A percentile compares a stretch with the other conserved stretches of the same genome.
Conservation (phyloP, 2,329 filamentous ascomycete species). For the Penicillium sp. region DNA sequence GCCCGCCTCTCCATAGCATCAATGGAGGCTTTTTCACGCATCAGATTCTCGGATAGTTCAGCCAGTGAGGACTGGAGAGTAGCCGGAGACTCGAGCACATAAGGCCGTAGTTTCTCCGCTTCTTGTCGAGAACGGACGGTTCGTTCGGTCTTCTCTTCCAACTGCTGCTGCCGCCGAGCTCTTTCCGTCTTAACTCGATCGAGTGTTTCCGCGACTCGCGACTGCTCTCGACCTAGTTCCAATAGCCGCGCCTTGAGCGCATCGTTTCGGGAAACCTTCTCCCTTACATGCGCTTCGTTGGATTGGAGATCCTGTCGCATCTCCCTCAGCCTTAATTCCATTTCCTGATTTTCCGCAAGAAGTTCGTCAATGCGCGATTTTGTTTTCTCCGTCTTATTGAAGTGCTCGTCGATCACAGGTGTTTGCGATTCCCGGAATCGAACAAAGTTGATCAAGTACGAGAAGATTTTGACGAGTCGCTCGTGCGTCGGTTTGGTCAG, state of each 20-base stretch:
- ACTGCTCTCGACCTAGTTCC: slow-evolving; percentile 77
- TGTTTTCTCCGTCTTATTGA: slow-evolving; percentile 83
- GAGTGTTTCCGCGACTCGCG: slow-evolving; percentile 76
- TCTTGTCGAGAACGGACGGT: slow-evolving; percentile 73
- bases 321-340: slow-evolving; percentile 75
- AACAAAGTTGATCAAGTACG: slow-evolving; percentile 98
- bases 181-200: slow-evolving; percentile 83
- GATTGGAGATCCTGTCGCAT: slow-evolving; percentile 76
- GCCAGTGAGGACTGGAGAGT: slow-evolving; percentile 77
- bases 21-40: slow-evolving; percentile 77
- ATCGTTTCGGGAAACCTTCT: slow-evolving; percentile 83
- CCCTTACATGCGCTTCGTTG: slow-evolving; percentile 76
- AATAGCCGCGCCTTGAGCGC: slow-evolving; percentile 80
- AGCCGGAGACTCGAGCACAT: slow-evolving; percentile 84
- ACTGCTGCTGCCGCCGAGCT: slow-evolving; percentile 64
- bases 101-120: slow-evolving; percentile 83
- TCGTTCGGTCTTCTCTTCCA: slow-evolving; percentile 53
- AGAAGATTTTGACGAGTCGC: slow-evolving; percentile 90
- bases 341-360: slow-evolving; percentile 81
- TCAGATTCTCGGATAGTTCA: slow-evolving; percentile 76
- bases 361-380: slow-evolving; percentile 85
- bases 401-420: slow-evolving; percentile 83
- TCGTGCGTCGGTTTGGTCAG: slow-evolving; percentile 87
- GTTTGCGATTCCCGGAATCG: slow-evolving; percentile 94
- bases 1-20: slow-evolving; percentile 82